Base-by-base conservation (phyloP, 371 early-diverging fungal species). In the Mortierella sp. region DNA sequence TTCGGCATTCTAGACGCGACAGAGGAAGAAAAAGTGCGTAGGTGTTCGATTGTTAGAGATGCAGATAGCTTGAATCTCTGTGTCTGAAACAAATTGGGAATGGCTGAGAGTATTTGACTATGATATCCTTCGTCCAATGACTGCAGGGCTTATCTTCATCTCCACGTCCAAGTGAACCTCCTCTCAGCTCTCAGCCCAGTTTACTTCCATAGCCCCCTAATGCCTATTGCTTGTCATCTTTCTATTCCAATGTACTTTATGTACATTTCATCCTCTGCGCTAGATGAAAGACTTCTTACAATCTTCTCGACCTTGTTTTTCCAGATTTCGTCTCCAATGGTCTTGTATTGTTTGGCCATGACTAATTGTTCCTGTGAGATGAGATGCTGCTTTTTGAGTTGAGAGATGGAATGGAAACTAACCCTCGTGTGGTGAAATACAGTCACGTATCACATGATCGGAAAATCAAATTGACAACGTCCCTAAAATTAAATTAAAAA, bases 261-360 rank as follows among this genome's bases (percentile, higher is more conserved):
- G 40, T 40, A 15, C 19, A 45, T 45, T 15, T 42, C 28, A 47
- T 35, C 23, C 13, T 9, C 1, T 28, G 23, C 23, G 26, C 28
- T 15, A 53, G 53, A 53, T 26, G 28, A 28, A 28, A 26, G 53
- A 28, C 15, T 59, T 83, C 91, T 84, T 87, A 95, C 96, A 84
- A 97, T 94, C 85, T 96, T 97, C 70, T 98, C 98, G 26, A 96
- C 93, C 73, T 90, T 93, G 75, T 90, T 92, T 84, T 96, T 96
- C 97, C 97, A 98, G 17, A 97, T 89, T 64, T 98, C 98, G 59
- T 98, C 98, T 49, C 97, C 97, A 22, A 94, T 73, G 1, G 89
- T 70, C 82, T 92, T 93, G 85, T 91, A 92, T 64, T 93, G 93
- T 68, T 92, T 93, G 31, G 88, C 83, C 84, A 84, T 84, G 12